phyloP scores from a whole-genome alignment of 805 yeast genomes.

The Jamesozyma gamospora region DNA sequence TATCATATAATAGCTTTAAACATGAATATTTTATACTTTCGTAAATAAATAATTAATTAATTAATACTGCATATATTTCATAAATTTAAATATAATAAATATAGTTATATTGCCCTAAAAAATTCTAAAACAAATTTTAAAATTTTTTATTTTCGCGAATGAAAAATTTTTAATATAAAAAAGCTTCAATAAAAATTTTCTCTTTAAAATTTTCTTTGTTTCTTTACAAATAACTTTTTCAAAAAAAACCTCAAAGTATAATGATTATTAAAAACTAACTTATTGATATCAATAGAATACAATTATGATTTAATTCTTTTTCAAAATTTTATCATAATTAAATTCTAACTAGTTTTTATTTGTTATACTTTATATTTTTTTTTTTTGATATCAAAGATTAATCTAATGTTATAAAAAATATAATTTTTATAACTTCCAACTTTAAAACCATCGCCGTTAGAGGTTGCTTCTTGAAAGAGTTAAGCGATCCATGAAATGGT shows the following conservation, averaged over 20 bases:
- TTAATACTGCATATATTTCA: no score
- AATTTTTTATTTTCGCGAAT: no score
- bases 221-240: neutral
- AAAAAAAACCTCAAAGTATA: neutral
- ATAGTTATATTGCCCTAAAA: no score
- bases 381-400: conserved; percentile 7
- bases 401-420: conserved; percentile 2
- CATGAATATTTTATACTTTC: no score
- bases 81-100: no score
- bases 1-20: no score
- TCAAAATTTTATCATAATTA: conserved; percentile 1
- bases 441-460: conserved; percentile 97
- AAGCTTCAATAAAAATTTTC: neutral
- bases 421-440: conserved; percentile 37
- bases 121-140: no score
- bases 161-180: no score
- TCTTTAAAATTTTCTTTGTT: neutral
- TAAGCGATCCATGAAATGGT: conserved; percentile 86
- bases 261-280: neutral
- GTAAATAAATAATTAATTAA: no score
- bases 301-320: no score
- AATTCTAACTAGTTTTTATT: neutral
- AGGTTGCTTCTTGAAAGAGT: conserved; percentile 60
- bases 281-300: conserved; percentile 2
- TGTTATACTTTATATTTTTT: neutral